Conservation (phyloP, 371 early-diverging fungal genomes). For the Mortierella sp. region DNA sequence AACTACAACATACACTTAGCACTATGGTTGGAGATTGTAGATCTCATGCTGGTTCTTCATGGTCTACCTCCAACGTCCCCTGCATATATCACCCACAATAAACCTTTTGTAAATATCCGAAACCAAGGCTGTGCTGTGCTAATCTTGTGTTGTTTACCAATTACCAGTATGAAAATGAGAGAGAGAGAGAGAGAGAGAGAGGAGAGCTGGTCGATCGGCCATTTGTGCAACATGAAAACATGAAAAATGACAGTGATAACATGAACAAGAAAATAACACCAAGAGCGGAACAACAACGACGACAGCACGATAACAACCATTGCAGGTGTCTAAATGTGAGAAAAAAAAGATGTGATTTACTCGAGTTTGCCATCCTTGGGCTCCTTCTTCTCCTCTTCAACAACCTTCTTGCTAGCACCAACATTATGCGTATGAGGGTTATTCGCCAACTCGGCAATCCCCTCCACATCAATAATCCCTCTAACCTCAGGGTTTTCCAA, state of each 20-base stretch:
- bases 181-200: background rate
- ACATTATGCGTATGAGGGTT: slow-evolving; percentile 38
- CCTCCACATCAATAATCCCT: slow-evolving; percentile 68
- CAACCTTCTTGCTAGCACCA: slow-evolving; percentile 35
- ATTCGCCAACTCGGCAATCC: slow-evolving; percentile 54
- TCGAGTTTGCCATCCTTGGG: slow-evolving; percentile 12
- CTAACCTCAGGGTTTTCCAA: slow-evolving; percentile 59
- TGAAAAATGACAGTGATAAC: background rate
- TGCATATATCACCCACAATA: slow-evolving; percentile 7
- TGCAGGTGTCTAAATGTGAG: background rate
- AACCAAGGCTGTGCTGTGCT: background rate
- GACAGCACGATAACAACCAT: background rate
- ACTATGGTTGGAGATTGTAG: slow-evolving; percentile 1
- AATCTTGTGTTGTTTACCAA: background rate
- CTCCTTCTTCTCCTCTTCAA: background rate
- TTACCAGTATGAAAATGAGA: background rate
- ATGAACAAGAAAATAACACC: background rate
- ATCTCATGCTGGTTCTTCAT: slow-evolving; percentile 6
- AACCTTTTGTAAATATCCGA: slow-evolving; percentile 6
- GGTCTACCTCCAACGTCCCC: background rate
- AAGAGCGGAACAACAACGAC: background rate
- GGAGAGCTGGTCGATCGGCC: background rate
- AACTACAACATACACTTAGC: background rate
- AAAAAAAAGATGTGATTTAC: background rate
- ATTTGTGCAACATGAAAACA: background rate